Evolutionary conservation across 2,329 filamentous ascomycete species (phyloP).

Genomic region (Aspergillus versicolor): DNA sequence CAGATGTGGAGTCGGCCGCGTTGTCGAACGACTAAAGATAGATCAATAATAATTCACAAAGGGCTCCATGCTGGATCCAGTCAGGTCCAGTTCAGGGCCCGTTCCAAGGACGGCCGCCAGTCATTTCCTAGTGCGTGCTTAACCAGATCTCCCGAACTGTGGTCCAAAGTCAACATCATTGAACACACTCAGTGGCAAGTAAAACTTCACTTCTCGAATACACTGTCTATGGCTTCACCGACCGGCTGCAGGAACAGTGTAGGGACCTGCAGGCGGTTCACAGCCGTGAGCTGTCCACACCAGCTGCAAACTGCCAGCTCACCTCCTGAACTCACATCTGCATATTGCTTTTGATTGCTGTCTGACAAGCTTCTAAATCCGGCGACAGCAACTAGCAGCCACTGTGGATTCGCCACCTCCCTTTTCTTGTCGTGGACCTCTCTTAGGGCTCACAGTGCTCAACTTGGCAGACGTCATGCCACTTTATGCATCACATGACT

Average conservation of each 20-base stretch:
- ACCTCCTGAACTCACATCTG: neutral
- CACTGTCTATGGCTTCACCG: neutral
- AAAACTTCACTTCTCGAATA: no score
- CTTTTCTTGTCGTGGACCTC: neutral
- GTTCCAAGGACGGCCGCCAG: neutral
- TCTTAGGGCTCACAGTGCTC: neutral
- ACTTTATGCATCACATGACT: neutral
- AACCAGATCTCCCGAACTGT: neutral
- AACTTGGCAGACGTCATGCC: neutral
- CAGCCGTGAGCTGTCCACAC: neutral
- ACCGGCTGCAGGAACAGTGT: neutral
- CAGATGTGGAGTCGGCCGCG: neutral
- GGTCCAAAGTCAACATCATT: neutral
- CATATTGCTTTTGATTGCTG: conserved; percentile 2
- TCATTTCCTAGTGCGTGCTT: neutral
- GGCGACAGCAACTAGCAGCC: neutral
- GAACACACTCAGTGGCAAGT: neutral
- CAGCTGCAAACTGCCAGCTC: neutral
- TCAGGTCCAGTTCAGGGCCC: no score
- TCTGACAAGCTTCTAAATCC: neutral
- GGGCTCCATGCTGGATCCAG: neutral
- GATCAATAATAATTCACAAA: neutral
- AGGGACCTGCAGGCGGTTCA: neutral
- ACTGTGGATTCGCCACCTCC: neutral
- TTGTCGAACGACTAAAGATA: neutral